Conservation (phyloP, 371 early-diverging fungal species). For the Dentiscutata heterogama region DNA sequence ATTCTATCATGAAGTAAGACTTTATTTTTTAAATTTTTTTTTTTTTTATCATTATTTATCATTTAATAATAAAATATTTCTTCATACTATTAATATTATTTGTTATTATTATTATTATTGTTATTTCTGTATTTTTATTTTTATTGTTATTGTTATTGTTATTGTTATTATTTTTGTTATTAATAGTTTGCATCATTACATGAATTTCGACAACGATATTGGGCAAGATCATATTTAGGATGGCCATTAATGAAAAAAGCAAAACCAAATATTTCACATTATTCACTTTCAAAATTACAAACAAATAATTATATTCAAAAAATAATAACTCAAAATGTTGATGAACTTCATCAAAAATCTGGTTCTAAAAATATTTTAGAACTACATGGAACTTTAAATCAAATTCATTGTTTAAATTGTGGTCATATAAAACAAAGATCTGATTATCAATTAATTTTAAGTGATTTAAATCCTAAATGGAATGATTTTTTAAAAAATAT, state of each 20-base stretch:
- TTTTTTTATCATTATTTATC: not conserved
- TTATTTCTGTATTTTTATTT: not conserved
- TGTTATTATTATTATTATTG: too few relatives aligned
- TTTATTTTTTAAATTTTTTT: not conserved
- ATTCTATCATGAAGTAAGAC: conserved; percentile 65
- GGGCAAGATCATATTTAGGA: conserved; percentile 92
- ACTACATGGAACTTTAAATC: conserved; percentile 84
- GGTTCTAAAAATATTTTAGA: conserved; percentile 73
- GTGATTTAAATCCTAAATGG: conserved; percentile 81
- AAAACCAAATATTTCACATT: conserved; percentile 80
- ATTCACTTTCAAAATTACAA: conserved; percentile 66
- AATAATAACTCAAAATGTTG: conserved; percentile 95
- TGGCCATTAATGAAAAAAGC: conserved; percentile 76
- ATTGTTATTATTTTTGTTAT: not conserved
- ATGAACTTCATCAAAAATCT: conserved; percentile 77
- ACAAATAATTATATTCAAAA: conserved; percentile 54
- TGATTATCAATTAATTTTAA: conserved; percentile 73
- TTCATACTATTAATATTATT: not conserved
- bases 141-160: not conserved
- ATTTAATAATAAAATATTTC: not conserved
- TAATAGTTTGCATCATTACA: conserved; percentile 71
- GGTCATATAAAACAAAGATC: conserved; percentile 61
- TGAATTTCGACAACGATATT: conserved; percentile 82
- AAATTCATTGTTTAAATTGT: conserved; percentile 82
- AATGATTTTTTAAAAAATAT: conserved; percentile 51